These are phyloP conservation scores for Xylaria curta DNA, from an alignment of 495 filamentous ascomycete genomes.

Conservation along the genomic window DNA sequence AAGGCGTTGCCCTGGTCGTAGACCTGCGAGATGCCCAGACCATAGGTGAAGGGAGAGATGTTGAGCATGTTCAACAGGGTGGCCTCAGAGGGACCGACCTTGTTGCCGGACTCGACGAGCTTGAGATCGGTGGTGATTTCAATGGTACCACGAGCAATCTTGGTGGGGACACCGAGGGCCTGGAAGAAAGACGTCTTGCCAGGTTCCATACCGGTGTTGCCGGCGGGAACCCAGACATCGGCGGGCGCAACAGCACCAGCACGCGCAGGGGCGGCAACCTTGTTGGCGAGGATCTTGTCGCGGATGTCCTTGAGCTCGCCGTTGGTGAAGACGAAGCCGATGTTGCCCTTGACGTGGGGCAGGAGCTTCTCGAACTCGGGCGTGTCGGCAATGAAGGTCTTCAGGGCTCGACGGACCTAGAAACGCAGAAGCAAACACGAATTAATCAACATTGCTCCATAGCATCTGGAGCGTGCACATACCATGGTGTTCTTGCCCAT, in stretches of 20 bases:
- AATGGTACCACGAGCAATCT: conserved; percentile 99
- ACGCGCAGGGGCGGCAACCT: conserved; percentile 95
- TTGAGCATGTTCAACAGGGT: conserved; percentile 99
- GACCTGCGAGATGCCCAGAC: conserved; percentile 93
- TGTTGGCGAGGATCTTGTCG: conserved; percentile 94
- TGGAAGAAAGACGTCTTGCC: conserved; percentile 99
- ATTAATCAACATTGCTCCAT: not conserved
- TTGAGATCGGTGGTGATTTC: conserved; percentile 99
- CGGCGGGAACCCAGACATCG: conserved; percentile 91
- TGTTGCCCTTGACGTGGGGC: conserved; percentile 93
- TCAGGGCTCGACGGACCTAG: conserved; percentile 93
- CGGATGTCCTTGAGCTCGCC: conserved; percentile 87
- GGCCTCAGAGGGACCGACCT: conserved; percentile 98
- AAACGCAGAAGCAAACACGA: not conserved
- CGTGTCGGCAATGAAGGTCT: conserved; percentile 87
- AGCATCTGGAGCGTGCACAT: not conserved
- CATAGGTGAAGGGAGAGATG: conserved; percentile 99
- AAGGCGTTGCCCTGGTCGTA: conserved; percentile 97
- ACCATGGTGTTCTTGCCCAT: conserved; percentile 99
- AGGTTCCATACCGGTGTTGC: conserved; percentile 99
- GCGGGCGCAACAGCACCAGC: conserved; percentile 91
- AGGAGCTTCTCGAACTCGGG: conserved; percentile 98
- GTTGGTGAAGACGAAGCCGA: conserved; percentile 99
- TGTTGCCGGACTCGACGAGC: conserved; percentile 89
- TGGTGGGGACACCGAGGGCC: conserved; percentile 99